Evolutionary conservation across 2,329 filamentous ascomycete species (phyloP).

Genomic region (Aspergillus texensis): DNA sequence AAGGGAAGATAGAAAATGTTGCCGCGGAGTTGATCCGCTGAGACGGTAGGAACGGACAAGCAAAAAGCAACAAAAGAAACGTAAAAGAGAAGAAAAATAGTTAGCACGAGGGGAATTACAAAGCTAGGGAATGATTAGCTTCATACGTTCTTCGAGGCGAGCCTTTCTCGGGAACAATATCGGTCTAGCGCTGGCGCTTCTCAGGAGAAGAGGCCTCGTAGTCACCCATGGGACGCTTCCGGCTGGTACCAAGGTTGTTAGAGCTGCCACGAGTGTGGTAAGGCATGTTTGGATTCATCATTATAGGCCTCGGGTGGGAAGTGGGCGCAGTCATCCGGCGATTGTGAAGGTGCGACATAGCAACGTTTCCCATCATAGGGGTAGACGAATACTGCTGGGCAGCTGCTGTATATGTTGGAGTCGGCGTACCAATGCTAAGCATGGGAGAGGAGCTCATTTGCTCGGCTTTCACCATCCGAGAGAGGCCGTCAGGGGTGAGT

Average conservation of each 20-base stretch:
- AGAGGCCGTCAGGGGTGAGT: not conserved
- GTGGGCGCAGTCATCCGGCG: conserved; percentile 8
- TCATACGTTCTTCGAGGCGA: not conserved
- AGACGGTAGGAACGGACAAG: not conserved
- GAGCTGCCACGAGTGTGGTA: not conserved
- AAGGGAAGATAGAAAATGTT: not conserved
- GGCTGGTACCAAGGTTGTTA: not conserved
- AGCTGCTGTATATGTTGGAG: not conserved
- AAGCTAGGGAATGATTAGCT: not conserved
- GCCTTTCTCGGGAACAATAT: too few relatives aligned
- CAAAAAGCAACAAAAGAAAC: not conserved
- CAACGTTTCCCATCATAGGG: not conserved
- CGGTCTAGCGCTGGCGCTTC: not conserved
- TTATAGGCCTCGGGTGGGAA: conserved; percentile 5
- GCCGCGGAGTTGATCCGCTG: not conserved
- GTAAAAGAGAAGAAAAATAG: not conserved
- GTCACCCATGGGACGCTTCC: not conserved
- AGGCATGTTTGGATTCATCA: not conserved
- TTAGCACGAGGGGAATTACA: not conserved
- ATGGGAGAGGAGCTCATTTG: not conserved
- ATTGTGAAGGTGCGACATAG: not conserved
- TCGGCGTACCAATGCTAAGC: not conserved
- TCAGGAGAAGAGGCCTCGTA: not conserved
- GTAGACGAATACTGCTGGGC: not conserved
- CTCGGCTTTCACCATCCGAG: not conserved